Percentiles rank a stretch among this genome's conserved stretches.
These are phyloP conservation scores for Stagonosporopsis vannaccii DNA, from an alignment of 2,329 filamentous ascomycete genomes.

Conservation along the genomic window DNA sequence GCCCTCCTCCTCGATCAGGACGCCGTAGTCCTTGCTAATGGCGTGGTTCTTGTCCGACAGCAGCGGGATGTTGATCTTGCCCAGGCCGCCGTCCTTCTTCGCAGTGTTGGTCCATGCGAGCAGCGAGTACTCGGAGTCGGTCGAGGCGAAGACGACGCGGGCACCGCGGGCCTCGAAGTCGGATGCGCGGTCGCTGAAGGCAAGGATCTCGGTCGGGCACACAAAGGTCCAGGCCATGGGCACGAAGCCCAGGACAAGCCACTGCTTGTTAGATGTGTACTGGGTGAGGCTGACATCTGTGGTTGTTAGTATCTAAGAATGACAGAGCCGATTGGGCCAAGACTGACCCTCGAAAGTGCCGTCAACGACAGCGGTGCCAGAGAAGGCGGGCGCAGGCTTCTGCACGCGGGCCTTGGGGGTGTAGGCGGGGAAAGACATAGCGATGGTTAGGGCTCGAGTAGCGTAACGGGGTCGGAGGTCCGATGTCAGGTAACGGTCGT, in stretches of 20 bases:
- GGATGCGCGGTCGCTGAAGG: slow-evolving; percentile 67
- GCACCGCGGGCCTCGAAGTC: slow-evolving; percentile 67
- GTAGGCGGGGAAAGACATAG: slow-evolving; percentile 46
- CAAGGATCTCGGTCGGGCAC: slow-evolving; percentile 71
- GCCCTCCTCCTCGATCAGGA: slow-evolving; percentile 69
- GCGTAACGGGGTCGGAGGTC: slow-evolving; percentile 19
- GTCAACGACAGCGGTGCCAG: slow-evolving; percentile 50
- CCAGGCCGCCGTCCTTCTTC: slow-evolving; percentile 68
- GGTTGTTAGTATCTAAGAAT: slow-evolving; percentile 17
- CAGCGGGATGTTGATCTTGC: slow-evolving; percentile 67
- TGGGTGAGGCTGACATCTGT: slow-evolving; percentile 48
- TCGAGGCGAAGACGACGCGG: slow-evolving; percentile 66
- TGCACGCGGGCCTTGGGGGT: slow-evolving; percentile 50
- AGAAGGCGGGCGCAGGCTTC: slow-evolving; percentile 50
- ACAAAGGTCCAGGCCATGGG: slow-evolving; percentile 74
- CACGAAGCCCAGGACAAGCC: slow-evolving; percentile 72
- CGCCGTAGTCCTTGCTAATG: slow-evolving; percentile 68
- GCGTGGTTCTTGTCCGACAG: slow-evolving; percentile 68
- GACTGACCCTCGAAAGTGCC: slow-evolving; percentile 50
- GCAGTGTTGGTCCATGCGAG: slow-evolving; percentile 66
- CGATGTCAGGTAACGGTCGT: slow-evolving; percentile 16
- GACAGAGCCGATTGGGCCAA: background rate
- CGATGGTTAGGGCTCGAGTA: slow-evolving; percentile 8
- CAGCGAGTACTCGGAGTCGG: slow-evolving; percentile 66
- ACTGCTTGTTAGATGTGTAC: slow-evolving; percentile 56